These are phyloP conservation scores for Mortierella sp. DNA, from an alignment of 371 early-diverging fungal species.

Conservation along the genomic window DNA sequence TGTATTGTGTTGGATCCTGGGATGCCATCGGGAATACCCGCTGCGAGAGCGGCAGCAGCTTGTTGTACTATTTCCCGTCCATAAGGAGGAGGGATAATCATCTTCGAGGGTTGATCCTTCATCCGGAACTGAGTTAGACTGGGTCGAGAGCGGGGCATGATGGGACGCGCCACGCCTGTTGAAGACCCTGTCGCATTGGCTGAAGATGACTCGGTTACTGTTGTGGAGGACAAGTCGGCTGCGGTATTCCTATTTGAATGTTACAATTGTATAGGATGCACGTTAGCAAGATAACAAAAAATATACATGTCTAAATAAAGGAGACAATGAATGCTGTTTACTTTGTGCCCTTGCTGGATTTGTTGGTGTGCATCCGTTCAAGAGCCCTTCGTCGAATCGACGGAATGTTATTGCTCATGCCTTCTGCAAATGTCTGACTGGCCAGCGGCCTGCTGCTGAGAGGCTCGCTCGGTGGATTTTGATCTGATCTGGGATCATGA, in stretches of 20 bases:
- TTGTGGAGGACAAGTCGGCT: neutral
- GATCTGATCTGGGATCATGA: neutral
- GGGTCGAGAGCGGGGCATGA: conserved; percentile 42
- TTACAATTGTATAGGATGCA: neutral
- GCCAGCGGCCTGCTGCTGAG: conserved; percentile 10
- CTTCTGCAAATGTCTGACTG: conserved; percentile 45
- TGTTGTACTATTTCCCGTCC: conserved; percentile 37
- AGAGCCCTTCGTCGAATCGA: conserved; percentile 33
- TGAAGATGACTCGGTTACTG: neutral
- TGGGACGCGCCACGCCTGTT: conserved; percentile 15
- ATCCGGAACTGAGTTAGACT: conserved; percentile 33
- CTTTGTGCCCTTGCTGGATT: neutral
- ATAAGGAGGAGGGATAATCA: conserved; percentile 48
- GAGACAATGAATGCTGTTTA: neutral
- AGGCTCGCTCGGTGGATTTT: neutral
- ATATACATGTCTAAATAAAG: too few relatives aligned
- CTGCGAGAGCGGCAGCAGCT: conserved; percentile 40
- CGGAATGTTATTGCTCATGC: conserved; percentile 27
- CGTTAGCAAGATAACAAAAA: neutral
- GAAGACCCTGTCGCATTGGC: neutral
- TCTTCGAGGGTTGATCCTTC: conserved; percentile 35
- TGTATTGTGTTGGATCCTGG: conserved; percentile 9
- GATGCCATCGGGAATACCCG: conserved; percentile 43
- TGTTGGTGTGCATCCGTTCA: conserved; percentile 24
- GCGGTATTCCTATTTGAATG: neutral